phyloP scores from a whole-genome alignment of 2,329 filamentous ascomycete genomes.

The Amesomyces nigricolor region DNA sequence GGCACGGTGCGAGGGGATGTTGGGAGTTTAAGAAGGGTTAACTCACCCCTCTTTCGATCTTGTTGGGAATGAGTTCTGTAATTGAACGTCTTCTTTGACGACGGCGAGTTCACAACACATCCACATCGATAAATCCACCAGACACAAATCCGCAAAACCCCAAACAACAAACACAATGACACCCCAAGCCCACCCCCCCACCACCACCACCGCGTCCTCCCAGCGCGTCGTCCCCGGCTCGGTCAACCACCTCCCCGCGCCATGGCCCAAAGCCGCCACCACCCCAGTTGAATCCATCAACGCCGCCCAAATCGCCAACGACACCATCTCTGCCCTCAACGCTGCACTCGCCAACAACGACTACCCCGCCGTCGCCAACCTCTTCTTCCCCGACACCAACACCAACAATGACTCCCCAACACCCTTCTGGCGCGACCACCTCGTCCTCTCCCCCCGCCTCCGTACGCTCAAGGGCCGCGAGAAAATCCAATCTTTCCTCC shows the following conservation, averaged over 20 bases:
- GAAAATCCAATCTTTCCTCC: constrained; percentile 35
- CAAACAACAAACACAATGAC: too few relatives aligned
- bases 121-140: neutral
- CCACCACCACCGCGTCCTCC: constrained; percentile 19
- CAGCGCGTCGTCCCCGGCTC: constrained; percentile 34
- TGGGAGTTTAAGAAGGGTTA: too few relatives aligned
- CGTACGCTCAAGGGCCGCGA: constrained; percentile 46
- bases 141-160: too few relatives aligned
- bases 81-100: too few relatives aligned
- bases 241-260: constrained; percentile 34
- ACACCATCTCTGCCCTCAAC: constrained; percentile 37
- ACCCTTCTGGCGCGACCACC: constrained; percentile 53
- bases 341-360: constrained; percentile 32
- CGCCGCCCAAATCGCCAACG: constrained; percentile 33
- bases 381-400: too few relatives aligned
- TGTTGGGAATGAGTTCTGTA: too few relatives aligned
- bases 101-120: neutral
- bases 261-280: constrained; percentile 37
- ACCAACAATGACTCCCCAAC: too few relatives aligned
- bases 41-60: too few relatives aligned
- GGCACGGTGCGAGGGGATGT: too few relatives aligned
- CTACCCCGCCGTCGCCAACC: constrained; percentile 30
- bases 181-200: neutral
- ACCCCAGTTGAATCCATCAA: constrained; percentile 30
- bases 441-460: constrained; percentile 51